phyloP scores from a whole-genome alignment of 768 basidiomycete genomes.

The Podaxis rugospora region DNA sequence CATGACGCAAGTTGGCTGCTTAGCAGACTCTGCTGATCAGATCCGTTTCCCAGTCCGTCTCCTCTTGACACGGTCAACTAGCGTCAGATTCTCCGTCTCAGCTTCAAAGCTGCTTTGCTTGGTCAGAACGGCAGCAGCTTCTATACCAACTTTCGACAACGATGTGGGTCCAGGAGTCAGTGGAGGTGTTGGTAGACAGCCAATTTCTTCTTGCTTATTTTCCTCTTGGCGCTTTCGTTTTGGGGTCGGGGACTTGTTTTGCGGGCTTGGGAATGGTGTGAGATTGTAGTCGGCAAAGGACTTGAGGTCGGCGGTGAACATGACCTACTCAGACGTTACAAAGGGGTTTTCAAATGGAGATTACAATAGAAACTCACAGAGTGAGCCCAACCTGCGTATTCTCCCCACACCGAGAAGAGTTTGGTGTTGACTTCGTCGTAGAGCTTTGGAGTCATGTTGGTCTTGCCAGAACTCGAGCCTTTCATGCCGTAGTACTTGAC shows the following conservation, averaged over 20 bases:
- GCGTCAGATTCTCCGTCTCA: not conserved
- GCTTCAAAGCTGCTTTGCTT: not conserved
- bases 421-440: constrained; percentile 69
- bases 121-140: not conserved
- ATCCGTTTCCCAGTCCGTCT: not conserved
- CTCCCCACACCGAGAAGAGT: constrained; percentile 68
- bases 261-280: constrained; percentile 16
- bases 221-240: constrained; percentile 9
- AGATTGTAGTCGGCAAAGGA: constrained; percentile 60
- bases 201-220: not conserved
- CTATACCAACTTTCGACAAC: constrained; percentile 20
- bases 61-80: not conserved
- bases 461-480: constrained; percentile 38
- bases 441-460: constrained; percentile 67
- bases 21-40: not conserved
- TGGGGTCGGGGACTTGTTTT: constrained; percentile 6
- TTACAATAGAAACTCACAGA: constrained; percentile 41
- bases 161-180: constrained; percentile 27
- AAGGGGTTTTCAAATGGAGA: not conserved
- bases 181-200: constrained; percentile 20
- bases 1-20: too few species aligned
- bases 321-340: constrained; percentile 38
- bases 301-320: constrained; percentile 74
- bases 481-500: constrained; percentile 71
- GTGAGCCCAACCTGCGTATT: constrained; percentile 89